Conservation (phyloP, 2,329 filamentous ascomycete species). For the Grosmannia serpens region DNA sequence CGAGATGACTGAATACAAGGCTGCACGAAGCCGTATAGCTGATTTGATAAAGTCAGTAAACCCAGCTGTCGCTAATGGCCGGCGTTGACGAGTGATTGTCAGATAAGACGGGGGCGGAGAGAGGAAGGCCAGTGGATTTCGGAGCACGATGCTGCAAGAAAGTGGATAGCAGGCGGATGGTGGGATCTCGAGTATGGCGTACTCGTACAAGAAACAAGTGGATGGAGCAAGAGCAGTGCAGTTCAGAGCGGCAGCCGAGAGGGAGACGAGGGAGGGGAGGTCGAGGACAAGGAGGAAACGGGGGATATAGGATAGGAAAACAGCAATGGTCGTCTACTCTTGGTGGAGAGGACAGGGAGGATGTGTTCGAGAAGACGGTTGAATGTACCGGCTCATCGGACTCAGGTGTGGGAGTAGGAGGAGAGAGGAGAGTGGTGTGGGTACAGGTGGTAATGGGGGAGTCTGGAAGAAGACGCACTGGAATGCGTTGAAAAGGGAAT, state of each 20-base stretch:
- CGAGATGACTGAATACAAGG: not conserved
- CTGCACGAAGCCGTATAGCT: conserved; percentile 1
- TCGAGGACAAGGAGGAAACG: not conserved
- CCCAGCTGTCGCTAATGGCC: not conserved
- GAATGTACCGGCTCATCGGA: conserved; percentile 21
- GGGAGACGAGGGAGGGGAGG: not conserved
- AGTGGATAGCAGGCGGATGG: not conserved
- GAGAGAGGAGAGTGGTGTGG: conserved; percentile 6
- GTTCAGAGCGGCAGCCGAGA: too few relatives aligned
- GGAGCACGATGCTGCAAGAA: not conserved
- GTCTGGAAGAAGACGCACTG: not conserved
- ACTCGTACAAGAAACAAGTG: not conserved
- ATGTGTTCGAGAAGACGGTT: conserved; percentile 15
- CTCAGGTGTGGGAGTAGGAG: conserved; percentile 4
- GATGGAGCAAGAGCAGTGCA: not conserved
- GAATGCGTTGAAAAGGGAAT: not conserved
- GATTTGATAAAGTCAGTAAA: not conserved
- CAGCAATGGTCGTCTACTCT: not conserved
- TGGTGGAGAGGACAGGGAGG: not conserved
- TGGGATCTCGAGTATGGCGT: not conserved
- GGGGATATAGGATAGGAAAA: not conserved
- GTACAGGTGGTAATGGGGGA: conserved; percentile 10
- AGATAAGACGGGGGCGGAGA: not conserved
- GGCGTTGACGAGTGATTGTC: not conserved
- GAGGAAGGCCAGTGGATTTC: not conserved